phyloP scores from a whole-genome alignment of 1,139 yeast species.

The Arxiozyma slooffiae region DNA sequence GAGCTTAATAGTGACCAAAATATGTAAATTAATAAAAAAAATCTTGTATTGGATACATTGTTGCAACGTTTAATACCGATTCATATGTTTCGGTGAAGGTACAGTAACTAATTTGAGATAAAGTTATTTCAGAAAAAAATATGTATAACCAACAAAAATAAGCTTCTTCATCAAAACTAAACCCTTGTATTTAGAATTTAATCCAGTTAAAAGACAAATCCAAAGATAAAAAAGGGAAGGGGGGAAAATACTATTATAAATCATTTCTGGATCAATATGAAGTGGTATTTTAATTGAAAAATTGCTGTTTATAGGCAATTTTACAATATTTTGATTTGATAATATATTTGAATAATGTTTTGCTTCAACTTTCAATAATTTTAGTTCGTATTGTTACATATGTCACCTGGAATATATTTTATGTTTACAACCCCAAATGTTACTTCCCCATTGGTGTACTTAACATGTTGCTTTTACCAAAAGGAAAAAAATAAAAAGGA shows the following conservation, averaged over 20 bases:
- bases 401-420: no score
- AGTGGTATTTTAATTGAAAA: neutral
- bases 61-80: slow-evolving; percentile 74
- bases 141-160: slow-evolving; percentile 64
- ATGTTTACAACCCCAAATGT: neutral
- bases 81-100: slow-evolving; percentile 64
- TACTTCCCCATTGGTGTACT: neutral
- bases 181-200: slow-evolving; percentile 27
- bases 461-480: no score
- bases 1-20: slow-evolving; percentile 95
- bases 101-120: slow-evolving; percentile 78
- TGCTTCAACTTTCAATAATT: slow-evolving; percentile 4
- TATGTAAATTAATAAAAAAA: slow-evolving; percentile 71
- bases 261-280: neutral
- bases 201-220: no score
- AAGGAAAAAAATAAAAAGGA: neutral
- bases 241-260: no score
- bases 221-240: no score
- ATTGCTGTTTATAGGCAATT: neutral
- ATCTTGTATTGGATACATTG: slow-evolving; percentile 91
- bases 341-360: neutral
- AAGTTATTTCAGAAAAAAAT: slow-evolving; percentile 77
- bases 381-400: slow-evolving; percentile 19
- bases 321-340: neutral
- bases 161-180: slow-evolving; percentile 40